These are phyloP conservation scores for Croton laevigatus DNA, from an alignment of 441 rosid genomes.

Conservation along the genomic window DNA sequence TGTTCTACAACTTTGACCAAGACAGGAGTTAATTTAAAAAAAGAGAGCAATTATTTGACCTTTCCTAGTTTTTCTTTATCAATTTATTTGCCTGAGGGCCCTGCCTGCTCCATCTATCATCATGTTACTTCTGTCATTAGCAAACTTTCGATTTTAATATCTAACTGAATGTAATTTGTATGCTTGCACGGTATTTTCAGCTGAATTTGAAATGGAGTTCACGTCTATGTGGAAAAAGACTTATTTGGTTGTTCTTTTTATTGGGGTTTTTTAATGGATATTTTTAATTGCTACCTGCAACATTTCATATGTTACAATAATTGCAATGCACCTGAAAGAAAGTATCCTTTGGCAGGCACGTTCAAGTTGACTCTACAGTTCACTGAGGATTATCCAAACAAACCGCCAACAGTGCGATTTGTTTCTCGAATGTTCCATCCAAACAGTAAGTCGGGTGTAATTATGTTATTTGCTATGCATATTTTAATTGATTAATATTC, in stretches of 20 bases:
- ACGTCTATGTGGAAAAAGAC: background rate
- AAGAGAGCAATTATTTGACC: background rate
- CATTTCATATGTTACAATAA: background rate
- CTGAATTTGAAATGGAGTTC: background rate
- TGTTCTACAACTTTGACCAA: background rate
- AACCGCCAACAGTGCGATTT: constrained; percentile 64
- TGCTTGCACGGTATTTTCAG: background rate
- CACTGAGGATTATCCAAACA: constrained; percentile 69
- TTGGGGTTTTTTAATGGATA: background rate
- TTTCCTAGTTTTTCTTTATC: background rate
- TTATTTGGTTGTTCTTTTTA: background rate
- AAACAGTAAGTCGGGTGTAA: constrained; percentile 44
- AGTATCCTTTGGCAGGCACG: constrained; percentile 40
- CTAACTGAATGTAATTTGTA: background rate
- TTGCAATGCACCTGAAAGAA: background rate
- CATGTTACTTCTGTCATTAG: background rate
- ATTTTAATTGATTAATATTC: background rate
- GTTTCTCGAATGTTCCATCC: constrained; percentile 77
- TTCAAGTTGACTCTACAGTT: constrained; percentile 68
- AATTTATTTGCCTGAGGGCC: background rate
- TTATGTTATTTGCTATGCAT: background rate
- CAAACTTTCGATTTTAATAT: background rate
- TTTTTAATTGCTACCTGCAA: background rate
- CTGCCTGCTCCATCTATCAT: background rate
- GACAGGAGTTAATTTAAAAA: background rate